A percentile compares a stretch with the other conserved stretches of the same genome.
Conservation (phyloP, 108 stramenopile species). For the Parietichytrium sp. region DNA sequence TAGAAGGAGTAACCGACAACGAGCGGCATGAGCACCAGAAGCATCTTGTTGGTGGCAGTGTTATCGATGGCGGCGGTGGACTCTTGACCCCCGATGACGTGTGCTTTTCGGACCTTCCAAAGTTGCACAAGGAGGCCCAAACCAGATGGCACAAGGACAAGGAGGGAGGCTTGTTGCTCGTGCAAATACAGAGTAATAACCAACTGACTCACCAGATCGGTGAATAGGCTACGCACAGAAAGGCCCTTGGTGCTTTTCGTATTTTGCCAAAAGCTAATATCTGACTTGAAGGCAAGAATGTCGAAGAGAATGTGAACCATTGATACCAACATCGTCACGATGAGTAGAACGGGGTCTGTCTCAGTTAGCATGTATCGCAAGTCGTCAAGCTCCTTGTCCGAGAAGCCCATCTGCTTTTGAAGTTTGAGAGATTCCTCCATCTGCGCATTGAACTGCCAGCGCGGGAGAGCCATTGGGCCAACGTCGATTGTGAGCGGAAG, state of each 20-base stretch:
- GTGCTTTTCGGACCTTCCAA: slow-evolving; percentile 72
- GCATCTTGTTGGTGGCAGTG: slow-evolving; percentile 64
- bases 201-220: slow-evolving; percentile 70
- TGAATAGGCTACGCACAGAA: slow-evolving; percentile 65
- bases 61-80: slow-evolving; percentile 51
- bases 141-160: slow-evolving; percentile 67
- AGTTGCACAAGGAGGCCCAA: slow-evolving; percentile 73
- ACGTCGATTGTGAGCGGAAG: slow-evolving; percentile 55
- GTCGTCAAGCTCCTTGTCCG: slow-evolving; percentile 53
- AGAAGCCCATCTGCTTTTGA: slow-evolving; percentile 58
- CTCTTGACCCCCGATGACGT: neutral
- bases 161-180: slow-evolving; percentile 74
- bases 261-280: slow-evolving; percentile 76
- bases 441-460: slow-evolving; percentile 68
- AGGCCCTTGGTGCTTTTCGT: slow-evolving; percentile 76
- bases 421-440: slow-evolving; percentile 63
- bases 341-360: slow-evolving; percentile 67
- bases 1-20: slow-evolving; percentile 70
- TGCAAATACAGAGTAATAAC: slow-evolving; percentile 74
- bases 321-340: slow-evolving; percentile 63
- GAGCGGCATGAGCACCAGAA: slow-evolving; percentile 71
- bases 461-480: slow-evolving; percentile 60
- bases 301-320: slow-evolving; percentile 76
- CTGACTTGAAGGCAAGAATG: slow-evolving; percentile 76
- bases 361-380: slow-evolving; percentile 56